Conservation (phyloP, 805 yeast species). For the Myxozyma melibiosi region DNA sequence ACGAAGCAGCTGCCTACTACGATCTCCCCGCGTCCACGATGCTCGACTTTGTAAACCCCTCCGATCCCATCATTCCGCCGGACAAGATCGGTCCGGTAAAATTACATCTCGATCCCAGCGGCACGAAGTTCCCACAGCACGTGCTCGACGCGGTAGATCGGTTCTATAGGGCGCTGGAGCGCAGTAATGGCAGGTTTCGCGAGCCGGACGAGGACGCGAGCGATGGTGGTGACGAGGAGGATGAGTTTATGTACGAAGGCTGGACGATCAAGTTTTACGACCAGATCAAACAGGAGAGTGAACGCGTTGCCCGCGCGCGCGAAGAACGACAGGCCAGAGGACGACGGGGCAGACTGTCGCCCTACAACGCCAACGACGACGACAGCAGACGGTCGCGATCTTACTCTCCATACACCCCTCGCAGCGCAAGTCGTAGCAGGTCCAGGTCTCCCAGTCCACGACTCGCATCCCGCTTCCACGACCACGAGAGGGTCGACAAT, state of each 20-base stretch:
- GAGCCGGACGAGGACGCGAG: conserved; percentile 11
- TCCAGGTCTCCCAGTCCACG: background rate
- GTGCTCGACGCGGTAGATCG: conserved; percentile 14
- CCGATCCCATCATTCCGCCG: background rate
- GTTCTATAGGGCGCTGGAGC: conserved; percentile 15
- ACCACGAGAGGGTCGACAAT: background rate
- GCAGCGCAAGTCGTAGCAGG: background rate
- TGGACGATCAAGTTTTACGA: conserved; percentile 12
- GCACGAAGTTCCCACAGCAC: background rate
- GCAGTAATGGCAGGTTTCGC: conserved; percentile 5
- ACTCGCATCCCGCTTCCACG: background rate
- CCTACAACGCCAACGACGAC: background rate
- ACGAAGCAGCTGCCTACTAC: conserved; percentile 12
- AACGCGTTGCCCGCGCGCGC: too few species aligned
- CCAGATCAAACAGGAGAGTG: conserved; percentile 2
- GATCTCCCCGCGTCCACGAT: conserved; percentile 34
- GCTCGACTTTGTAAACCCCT: conserved; percentile 12
- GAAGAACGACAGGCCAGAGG: background rate
- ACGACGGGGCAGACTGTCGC: background rate
- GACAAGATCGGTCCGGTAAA: conserved; percentile 11
- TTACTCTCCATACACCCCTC: background rate
- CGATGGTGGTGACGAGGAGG: background rate
- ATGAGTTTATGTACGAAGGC: conserved; percentile 19
- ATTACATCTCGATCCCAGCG: background rate
- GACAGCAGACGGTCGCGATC: conserved; percentile 3